Evolutionary conservation across 768 basidiomycete genomes (phyloP), one percentile per base, ranked within the genome.

Genomic region (Mycena polygramma): DNA sequence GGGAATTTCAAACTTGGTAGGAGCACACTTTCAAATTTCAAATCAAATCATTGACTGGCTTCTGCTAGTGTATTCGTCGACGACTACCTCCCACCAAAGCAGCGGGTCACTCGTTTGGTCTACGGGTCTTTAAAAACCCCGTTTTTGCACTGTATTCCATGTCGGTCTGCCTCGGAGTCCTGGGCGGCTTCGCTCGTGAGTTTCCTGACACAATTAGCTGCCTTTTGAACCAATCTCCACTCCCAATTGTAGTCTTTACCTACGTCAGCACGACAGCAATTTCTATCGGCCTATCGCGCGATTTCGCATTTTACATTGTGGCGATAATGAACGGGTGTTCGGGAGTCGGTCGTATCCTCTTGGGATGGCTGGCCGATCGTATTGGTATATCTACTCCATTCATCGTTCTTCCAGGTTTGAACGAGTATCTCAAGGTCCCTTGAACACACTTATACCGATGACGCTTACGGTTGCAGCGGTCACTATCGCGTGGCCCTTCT

Each of bases 351-450:
- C 39, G 57, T 24, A 9, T 58, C 14, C 41, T 58, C 22, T 58
- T 24, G 17, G 57, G 57, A 9, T 58, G 43, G 19, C 36, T 58
- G 57, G 57, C 41, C 41, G 57, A 58, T 58, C 57, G 57, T 10
- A n/a, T 58, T 9, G 57, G 57, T 55, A 43, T 13, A 43, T 30
- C 53, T 54, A 30, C 53, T 49, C 48, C 8, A 49, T 24, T 8
- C 22, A 5, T n/a, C 48, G 48, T 22, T n/a, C 22, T 46, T 46
- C 19, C 19, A 46, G 35, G n/a, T 55, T 39, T 58, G 57, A 45
- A 5, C 20, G 39, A 24, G n/a, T 58, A 30, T 58, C 24, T 14
- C 8, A 19, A 58, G 57, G 57, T 17, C 41, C 57, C 20, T 45
- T 58, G 57, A 58, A 58, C 15, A 36, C 30, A 6, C 30, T 58